Base-by-base conservation (phyloP, 305 asterid species). In the Coffea humblotiana region DNA sequence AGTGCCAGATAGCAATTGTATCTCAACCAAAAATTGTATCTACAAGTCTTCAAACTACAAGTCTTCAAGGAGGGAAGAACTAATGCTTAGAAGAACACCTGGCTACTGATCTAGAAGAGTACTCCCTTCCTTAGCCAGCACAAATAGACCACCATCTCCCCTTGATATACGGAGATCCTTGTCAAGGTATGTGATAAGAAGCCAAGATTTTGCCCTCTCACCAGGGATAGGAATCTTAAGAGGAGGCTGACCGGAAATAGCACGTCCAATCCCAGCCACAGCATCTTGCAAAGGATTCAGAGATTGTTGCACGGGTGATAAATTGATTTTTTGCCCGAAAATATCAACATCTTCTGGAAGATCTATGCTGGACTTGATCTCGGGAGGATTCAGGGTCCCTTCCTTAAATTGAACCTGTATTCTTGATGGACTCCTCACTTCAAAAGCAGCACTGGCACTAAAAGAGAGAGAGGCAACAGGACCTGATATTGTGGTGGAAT, bases 61-160 rank as follows among this genome's bases (percentile, higher is more conserved):
- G 29, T 18, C 56, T 37, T 79, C 27, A 58, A 75, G 72, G 73
- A 27, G 64, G 66, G 11, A 60, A 52, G 32, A 76, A 49, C 56
- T 45, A 68, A 51, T 43, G 32, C 8, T 40, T 40, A 40, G 43
- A 10, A 16, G 12, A 13, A 77, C 74, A 87, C 75, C 85, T 49
- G 87, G 74, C 77, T 86, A 91, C 79, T 86, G 88, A 78, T 90
- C 89, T 58, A 94, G 75, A 72, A 96, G 97, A n/a, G 94, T 73
- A 77, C 97, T 90, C 78, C 98, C 98, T 90, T 94, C 98, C 92
- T 89, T 94, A n/a, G 91, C 94, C 61, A 94, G 97, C 89, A 96
- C 98, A 81, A 96, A 96, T 67, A 96, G 88, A 29, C 98, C 98
- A 74, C 98, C 99, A 83, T 96, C 99, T 3, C 98, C 99, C 85